Evolutionary conservation across 73 alveolate genomes (phyloP), one percentile per base, ranked within the genome.

Genomic region (Uronychia setigera): DNA sequence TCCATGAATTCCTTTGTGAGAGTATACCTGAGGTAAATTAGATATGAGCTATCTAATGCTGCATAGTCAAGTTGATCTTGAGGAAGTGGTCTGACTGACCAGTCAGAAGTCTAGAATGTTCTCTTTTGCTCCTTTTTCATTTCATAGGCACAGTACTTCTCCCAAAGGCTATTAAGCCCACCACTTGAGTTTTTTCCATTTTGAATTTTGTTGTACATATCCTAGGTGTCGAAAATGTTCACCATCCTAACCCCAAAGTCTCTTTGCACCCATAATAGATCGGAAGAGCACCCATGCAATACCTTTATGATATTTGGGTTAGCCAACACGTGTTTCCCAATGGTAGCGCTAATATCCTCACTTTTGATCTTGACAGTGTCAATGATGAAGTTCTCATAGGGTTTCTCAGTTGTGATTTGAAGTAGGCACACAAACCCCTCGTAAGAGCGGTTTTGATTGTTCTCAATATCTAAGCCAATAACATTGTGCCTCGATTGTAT

Each of bases 281-380:
- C 99, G 84, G 84, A 87, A 76, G 96, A 97, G 25, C 97, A 98
- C 32, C 99, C 99, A 95, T 97, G 99, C 29, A 97, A 81, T 0
- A 97, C 97, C 86, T 97, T 97, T 57, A 97, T 94, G 14, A 97
- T 97, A 19, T 91, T 87, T 0, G 96, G 96, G 85, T 96, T 93
- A 32, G 98, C 92, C 75, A 97, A 95, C 13, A 97, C 35, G 30
- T 87, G 87, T 86, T 94, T 80, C 88, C 90, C 89, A 83, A 92
- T 60, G 93, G 92, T 83, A 86, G 89, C 33, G 85, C 31, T 57
- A 26, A 78, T 33, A 76, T 80, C 85, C 94, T 86, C 79, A 93
- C 79, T 60, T 87, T 91, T 88, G 35, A 97, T 59, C 34, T 95
- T 88, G 31, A 97, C 89, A 32, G 97, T 96, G 87, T 97, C 99